These are phyloP conservation scores for Novymonas esmeraldas DNA, from an alignment of 208 protist genomes.

Conservation along the genomic window DNA sequence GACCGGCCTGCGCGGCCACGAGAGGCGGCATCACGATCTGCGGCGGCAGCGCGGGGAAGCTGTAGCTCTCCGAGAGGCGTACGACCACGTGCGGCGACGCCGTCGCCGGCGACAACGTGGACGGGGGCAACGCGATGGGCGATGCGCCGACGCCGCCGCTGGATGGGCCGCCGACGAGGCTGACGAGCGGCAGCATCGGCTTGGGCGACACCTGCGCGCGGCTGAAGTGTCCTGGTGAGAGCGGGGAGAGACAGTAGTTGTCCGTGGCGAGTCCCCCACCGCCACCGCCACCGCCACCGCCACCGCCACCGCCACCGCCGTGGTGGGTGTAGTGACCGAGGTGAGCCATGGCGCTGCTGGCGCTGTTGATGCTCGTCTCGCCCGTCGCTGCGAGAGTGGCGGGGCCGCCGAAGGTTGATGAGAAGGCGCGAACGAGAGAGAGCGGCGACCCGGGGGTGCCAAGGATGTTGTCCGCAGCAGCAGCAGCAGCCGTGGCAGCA, in stretches of 20 bases:
- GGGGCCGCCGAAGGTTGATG: conserved; percentile 11
- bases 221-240: conserved; percentile 25
- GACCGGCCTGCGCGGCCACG: conserved; percentile 5
- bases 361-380: conserved; percentile 6
- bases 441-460: conserved; percentile 16
- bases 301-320: background rate
- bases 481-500: background rate
- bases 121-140: conserved; percentile 5
- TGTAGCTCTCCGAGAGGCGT: conserved; percentile 36
- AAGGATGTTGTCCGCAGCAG: too few species aligned
- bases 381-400: background rate
- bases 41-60: conserved; percentile 29
- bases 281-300: conserved; percentile 1
- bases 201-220: conserved; percentile 17
- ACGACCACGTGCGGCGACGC: conserved; percentile 32
- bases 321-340: background rate
- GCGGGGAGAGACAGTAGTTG: conserved; percentile 25
- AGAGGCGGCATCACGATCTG: conserved; percentile 31
- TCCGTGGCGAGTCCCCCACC: too few species aligned
- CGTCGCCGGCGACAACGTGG: conserved; percentile 7
- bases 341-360: background rate
- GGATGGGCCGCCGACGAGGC: background rate
- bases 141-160: conserved; percentile 3
- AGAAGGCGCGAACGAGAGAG: conserved; percentile 11
- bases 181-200: background rate